Evolutionary conservation across 2,329 filamentous ascomycete genomes (phyloP).

Genomic region (Corinectria fuckeliana): DNA sequence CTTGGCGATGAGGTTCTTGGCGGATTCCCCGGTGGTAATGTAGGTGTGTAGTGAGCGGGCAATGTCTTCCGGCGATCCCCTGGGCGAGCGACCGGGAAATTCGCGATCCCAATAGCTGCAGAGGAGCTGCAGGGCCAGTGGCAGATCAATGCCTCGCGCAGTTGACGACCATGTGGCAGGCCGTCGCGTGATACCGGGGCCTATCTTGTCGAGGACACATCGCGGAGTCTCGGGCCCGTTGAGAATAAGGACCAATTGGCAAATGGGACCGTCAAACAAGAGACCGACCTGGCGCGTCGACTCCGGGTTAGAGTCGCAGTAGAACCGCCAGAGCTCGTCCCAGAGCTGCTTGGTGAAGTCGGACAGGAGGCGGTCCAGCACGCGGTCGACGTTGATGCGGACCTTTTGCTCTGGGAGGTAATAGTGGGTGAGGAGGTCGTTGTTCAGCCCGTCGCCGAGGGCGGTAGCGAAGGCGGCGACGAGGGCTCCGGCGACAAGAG

Average conservation of each 20-base stretch:
- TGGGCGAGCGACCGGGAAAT: constrained; percentile 42
- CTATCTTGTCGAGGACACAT: constrained; percentile 45
- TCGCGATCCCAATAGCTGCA: constrained; percentile 47
- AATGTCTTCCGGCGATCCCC: constrained; percentile 44
- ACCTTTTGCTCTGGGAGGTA: constrained; percentile 44
- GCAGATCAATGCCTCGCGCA: constrained; percentile 43
- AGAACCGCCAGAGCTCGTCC: constrained; percentile 47
- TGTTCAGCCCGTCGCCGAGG: constrained; percentile 43
- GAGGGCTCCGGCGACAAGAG: constrained; percentile 45
- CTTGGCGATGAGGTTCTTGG: constrained; percentile 38
- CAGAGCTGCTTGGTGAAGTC: constrained; percentile 43
- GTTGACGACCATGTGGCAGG: constrained; percentile 42
- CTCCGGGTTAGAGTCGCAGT: constrained; percentile 39
- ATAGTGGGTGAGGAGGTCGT: constrained; percentile 47
- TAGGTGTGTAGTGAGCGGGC: constrained; percentile 40
- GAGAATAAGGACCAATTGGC: constrained; percentile 46
- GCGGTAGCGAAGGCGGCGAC: constrained; percentile 44
- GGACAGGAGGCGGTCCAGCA: constrained; percentile 44
- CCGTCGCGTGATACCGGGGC: constrained; percentile 43
- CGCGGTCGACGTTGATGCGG: constrained; percentile 44
- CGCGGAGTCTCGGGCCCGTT: constrained; percentile 45
- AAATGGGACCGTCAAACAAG: constrained; percentile 47
- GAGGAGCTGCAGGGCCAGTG: constrained; percentile 44
- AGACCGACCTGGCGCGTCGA: constrained; percentile 41
- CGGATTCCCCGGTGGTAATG: constrained; percentile 40